phyloP scores from a whole-genome alignment of 164 flowering plant genomes.

The Paratinospora sagittata region DNA sequence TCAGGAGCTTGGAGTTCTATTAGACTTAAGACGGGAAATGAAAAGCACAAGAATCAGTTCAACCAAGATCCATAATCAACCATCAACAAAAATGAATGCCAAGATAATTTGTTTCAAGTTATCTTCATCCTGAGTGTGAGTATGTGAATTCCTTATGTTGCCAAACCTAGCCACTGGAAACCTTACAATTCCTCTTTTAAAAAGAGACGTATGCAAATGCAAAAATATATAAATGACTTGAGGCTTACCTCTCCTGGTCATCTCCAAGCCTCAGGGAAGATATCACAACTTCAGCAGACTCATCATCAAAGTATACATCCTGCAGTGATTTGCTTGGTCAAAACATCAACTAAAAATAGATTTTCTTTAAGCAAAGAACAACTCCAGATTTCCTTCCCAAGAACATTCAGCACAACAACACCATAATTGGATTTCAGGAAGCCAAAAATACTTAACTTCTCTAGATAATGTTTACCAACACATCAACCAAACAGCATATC shows the following conservation, averaged over 20 bases:
- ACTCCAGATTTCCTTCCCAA: background rate
- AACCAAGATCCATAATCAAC: no score
- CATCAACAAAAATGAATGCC: no score
- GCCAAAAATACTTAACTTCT: no score
- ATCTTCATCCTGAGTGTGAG: no score
- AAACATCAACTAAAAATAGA: background rate
- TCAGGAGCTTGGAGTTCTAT: no score
- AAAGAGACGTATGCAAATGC: no score
- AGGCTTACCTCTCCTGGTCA: conserved; percentile 77
- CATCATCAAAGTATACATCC: conserved; percentile 97
- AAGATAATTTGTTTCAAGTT: no score
- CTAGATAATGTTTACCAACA: no score
- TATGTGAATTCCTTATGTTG: no score
- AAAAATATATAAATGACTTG: background rate
- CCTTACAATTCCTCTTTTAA: no score
- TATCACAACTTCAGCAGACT: conserved; percentile 96
- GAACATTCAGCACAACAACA: background rate
- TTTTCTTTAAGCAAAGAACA: background rate
- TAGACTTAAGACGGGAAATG: background rate
- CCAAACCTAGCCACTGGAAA: no score
- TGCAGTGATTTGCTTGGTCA: conserved; percentile 27
- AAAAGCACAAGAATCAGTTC: background rate
- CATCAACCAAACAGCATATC: no score
- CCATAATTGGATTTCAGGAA: background rate
- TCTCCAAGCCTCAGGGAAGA: conserved; percentile 92